These are phyloP conservation scores for Rhinocladiella mackenziei DNA, from an alignment of 2,329 filamentous ascomycete species.

Conservation along the genomic window DNA sequence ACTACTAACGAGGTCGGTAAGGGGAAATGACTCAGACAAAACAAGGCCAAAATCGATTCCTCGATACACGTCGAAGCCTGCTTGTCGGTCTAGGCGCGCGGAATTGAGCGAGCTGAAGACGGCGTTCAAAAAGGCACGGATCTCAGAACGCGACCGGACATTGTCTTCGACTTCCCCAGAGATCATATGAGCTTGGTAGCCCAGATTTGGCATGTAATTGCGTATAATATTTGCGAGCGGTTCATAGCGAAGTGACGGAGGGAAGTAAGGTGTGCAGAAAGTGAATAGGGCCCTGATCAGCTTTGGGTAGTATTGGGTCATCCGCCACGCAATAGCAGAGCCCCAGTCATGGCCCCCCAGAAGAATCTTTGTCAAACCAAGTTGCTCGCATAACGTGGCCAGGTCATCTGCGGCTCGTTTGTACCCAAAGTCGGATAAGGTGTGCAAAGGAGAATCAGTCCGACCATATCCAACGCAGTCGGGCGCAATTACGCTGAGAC, in stretches of 20 bases:
- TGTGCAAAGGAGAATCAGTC: conserved; percentile 43
- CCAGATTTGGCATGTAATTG: conserved; percentile 61
- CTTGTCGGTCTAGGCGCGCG: conserved; percentile 53
- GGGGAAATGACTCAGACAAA: conserved; percentile 54
- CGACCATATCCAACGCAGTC: conserved; percentile 83
- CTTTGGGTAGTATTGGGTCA: conserved; percentile 63
- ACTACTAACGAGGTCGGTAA: conserved; percentile 51
- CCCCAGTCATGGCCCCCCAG: conserved; percentile 85
- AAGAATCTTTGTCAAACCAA: conserved; percentile 59
- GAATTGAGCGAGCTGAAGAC: conserved; percentile 68
- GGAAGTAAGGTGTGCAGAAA: conserved; percentile 69
- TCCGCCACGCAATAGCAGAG: neutral
- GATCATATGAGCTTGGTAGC: conserved; percentile 76
- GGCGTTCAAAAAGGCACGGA: conserved; percentile 66
- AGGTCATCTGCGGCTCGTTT: conserved; percentile 73
- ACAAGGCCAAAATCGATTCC: conserved; percentile 65
- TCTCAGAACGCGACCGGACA: conserved; percentile 55
- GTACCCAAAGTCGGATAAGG: conserved; percentile 36
- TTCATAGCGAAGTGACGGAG: conserved; percentile 51
- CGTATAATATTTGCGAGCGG: conserved; percentile 59
- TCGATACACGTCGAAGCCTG: conserved; percentile 54
- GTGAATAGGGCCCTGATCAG: conserved; percentile 71
- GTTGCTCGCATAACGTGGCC: conserved; percentile 61
- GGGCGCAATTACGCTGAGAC: conserved; percentile 73
- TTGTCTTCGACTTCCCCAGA: conserved; percentile 61